Evolutionary conservation across 2,329 filamentous ascomycete genomes (phyloP), one percentile per base, ranked within the genome.

Genomic region (Escovopsis sp.): DNA sequence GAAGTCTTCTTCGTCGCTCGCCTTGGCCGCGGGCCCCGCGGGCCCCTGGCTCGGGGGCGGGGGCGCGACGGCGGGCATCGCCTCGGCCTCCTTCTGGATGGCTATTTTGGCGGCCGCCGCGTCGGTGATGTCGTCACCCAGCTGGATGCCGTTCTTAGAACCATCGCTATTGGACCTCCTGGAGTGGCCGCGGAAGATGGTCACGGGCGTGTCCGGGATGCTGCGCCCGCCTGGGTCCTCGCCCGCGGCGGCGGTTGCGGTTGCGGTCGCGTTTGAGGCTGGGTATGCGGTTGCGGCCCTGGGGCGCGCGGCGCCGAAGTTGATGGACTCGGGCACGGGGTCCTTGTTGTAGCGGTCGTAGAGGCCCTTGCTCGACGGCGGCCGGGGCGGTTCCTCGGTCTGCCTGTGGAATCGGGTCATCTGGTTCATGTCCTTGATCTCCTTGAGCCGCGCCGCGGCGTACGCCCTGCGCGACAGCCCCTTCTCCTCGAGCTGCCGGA

Each of bases 351-450:
- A 12, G 18, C 12, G 39, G 12, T 10, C 44, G 36, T 8, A 33
- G 26, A 37, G 26, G 4, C 44, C 7, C 44, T 9, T 33, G 44
- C 35, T 58, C 4, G 55, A 49, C 35, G 49, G 56, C 8, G 56
- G 60, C 38, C 52, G 54, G 11, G 51, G 12, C 11, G 51, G 12
- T 0, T 15, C 43, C 39, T 68, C 53, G 35, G 61, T 65, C 12
- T 68, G 65, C 1, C 66, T 69, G 6, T 62, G 53, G 9, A 66
- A 66, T 39, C 62, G 58, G 7, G 64, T 63, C 47, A 62, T 59
- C 33, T 66, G 63, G 51, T 75, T 73, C 44, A 57, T 61, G 42
- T 72, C 67, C 34, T 66, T 62, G 43, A 74, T 73, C 53, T 74
- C 72, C 32, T 69, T 70, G 3, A 77, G 56, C 30, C 65, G 63